A percentile compares a stretch with the other conserved stretches of the same genome.
These are phyloP conservation scores for Globisporangium nagaii DNA, from an alignment of 352 stramenopile genomes.

Conservation along the genomic window DNA sequence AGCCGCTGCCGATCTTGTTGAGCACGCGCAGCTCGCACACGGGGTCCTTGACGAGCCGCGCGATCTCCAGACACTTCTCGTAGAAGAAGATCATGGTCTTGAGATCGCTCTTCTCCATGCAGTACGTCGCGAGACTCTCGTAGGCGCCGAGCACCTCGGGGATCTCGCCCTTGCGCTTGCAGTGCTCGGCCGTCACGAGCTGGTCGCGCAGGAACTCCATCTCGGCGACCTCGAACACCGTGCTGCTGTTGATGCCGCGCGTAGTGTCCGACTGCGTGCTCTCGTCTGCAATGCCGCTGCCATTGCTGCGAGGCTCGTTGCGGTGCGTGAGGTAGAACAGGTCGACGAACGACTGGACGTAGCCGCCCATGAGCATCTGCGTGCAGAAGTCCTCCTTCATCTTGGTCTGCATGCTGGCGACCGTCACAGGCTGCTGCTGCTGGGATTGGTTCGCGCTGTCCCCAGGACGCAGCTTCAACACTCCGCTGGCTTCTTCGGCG, in stretches of 20 bases:
- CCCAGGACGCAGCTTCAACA: not conserved
- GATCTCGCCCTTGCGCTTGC: constrained; percentile 85
- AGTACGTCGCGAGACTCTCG: constrained; percentile 69
- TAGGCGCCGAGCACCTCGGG: constrained; percentile 30
- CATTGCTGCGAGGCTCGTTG: constrained; percentile 23
- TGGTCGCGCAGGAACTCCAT: constrained; percentile 88
- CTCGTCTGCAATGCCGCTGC: not conserved
- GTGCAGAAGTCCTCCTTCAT: constrained; percentile 80
- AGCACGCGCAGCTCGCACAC: constrained; percentile 85
- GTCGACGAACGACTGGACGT: constrained; percentile 93
- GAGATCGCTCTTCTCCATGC: constrained; percentile 68
- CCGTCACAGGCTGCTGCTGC: constrained; percentile 5
- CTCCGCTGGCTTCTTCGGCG: constrained; percentile 2
- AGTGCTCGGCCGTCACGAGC: constrained; percentile 82
- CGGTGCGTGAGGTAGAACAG: constrained; percentile 93
- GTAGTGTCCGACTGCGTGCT: not conserved
- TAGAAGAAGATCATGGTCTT: constrained; percentile 92
- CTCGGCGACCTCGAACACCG: constrained; percentile 26
- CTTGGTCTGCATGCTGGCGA: constrained; percentile 29
- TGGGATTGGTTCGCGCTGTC: not conserved
- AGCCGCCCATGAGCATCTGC: constrained; percentile 83
- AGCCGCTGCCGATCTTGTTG: constrained; percentile 76
- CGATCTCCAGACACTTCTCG: constrained; percentile 91
- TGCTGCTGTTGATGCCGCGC: constrained; percentile 1
- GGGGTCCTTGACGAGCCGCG: constrained; percentile 79